These are phyloP conservation scores for Cyclotella kingstonii DNA, from an alignment of 108 stramenopile genomes.

Conservation along the genomic window DNA sequence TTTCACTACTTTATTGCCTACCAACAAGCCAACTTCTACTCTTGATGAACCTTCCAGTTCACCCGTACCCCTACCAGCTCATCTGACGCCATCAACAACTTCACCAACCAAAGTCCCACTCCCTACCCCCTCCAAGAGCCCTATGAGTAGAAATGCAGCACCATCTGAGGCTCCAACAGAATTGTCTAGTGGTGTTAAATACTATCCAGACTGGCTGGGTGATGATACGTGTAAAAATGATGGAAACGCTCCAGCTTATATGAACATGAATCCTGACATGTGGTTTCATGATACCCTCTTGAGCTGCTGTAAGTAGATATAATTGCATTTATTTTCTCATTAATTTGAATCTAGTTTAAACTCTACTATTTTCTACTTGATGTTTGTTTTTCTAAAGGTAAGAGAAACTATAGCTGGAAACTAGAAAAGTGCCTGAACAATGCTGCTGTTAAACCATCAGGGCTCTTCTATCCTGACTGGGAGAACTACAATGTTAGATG, in stretches of 20 bases:
- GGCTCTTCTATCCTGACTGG: background rate
- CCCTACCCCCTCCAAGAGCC: too few relatives aligned
- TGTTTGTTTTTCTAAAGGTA: background rate
- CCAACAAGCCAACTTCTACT: too few relatives aligned
- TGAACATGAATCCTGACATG: background rate
- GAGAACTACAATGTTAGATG: background rate
- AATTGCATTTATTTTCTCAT: too few relatives aligned
- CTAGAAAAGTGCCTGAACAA: background rate
- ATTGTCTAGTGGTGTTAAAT: too few relatives aligned
- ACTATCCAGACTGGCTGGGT: background rate
- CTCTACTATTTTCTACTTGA: too few relatives aligned
- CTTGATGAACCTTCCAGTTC: too few relatives aligned
- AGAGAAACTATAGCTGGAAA: constrained; percentile 1
- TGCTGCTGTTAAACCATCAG: background rate
- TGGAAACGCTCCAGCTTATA: background rate
- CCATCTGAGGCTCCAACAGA: too few relatives aligned
- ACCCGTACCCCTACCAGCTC: background rate
- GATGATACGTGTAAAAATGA: background rate
- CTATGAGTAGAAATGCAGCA: too few relatives aligned
- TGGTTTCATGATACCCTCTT: background rate
- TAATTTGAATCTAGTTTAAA: too few relatives aligned
- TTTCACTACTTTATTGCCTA: too few relatives aligned
- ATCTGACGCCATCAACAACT: too few relatives aligned
- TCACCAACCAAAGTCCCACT: too few relatives aligned
- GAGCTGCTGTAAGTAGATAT: background rate